Base-by-base conservation (phyloP, 2,329 filamentous ascomycete genomes). In the Epichloe scottii region DNA sequence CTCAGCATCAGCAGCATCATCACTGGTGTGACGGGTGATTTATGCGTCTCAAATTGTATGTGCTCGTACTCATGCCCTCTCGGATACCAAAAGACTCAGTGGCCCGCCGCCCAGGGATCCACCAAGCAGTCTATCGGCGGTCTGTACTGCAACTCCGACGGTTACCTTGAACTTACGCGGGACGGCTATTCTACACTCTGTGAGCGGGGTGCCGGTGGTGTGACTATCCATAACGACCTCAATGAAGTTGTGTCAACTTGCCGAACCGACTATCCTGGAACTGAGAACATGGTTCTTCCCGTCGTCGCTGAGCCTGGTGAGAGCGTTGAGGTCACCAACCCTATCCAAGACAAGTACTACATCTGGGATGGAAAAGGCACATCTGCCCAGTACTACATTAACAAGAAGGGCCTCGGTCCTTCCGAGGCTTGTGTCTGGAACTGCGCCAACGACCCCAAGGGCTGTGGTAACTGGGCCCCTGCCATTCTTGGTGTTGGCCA, bases 321-420 rank as follows among this genome's bases (percentile, higher is more conserved):
- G 46, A 76, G 70, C 26, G 71, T 80, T 54, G 69, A 74, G 37
- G 71, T 98, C 57, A 88, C 87, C 64, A 91, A 88, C 74, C 86
- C 91, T 45, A 71, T 85, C 57, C 81, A 83, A 54, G 64, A 66
- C 46, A 75, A 71, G 48, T 95, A 91, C 75, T 97, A 89, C 74
- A 70, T 75, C 55, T 95, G 88, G 87, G 59, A 87, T 62, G 79
- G 79, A 60, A 77, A 78, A 66, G 60, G 71, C 48, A 97, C 93
- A 49, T 90, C 88, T 46, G 90, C 90, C 43, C 93, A 97, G 72
- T 97, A 95, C 78, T 98, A 98, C 66, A 79, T 97, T 70, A 97
- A 97, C 79, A 86, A 86, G 61, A 77, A 80, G 59, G 89, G 89
- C 54, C 73, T 85, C 49, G 60, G 69, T 17, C 71, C 81, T 53